phyloP scores from a whole-genome alignment of 1,139 yeast species.

The Hansenula sp. region DNA sequence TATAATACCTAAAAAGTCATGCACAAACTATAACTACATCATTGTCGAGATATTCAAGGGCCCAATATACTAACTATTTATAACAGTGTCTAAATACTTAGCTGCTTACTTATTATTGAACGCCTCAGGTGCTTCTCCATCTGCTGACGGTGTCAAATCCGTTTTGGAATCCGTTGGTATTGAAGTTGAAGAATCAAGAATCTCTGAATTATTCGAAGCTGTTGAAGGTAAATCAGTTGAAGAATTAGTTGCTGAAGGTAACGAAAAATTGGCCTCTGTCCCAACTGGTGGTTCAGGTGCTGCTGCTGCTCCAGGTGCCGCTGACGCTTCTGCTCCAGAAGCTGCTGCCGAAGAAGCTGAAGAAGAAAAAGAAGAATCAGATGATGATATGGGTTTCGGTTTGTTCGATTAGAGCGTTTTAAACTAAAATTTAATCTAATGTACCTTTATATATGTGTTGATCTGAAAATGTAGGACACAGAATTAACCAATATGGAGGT shows the following conservation, averaged over 20 bases:
- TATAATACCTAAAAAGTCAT: too few relatives aligned
- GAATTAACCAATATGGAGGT: too few relatives aligned
- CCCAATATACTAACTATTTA: conserved; percentile 16
- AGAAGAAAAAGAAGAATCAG: conserved; percentile 57
- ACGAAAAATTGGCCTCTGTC: conserved; percentile 76
- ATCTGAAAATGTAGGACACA: too few relatives aligned
- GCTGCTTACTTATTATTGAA: conserved; percentile 88
- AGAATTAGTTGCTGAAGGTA: conserved; percentile 78
- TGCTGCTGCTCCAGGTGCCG: conserved; percentile 51
- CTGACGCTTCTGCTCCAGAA: conserved; percentile 47
- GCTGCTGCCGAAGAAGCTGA: conserved; percentile 59
- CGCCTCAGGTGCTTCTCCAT: conserved; percentile 80
- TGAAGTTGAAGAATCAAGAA: conserved; percentile 74
- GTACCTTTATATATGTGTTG: conserved; percentile 4
- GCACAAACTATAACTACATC: too few relatives aligned
- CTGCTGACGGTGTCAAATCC: conserved; percentile 67
- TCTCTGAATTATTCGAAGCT: conserved; percentile 61
- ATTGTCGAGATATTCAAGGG: too few relatives aligned
- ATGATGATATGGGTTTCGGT: conserved; percentile 88
- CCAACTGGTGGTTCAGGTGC: conserved; percentile 85
- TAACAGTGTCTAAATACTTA: conserved; percentile 56
- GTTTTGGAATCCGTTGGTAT: conserved; percentile 75
- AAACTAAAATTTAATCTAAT: conserved; percentile 3
- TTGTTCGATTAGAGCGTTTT: conserved; percentile 63
- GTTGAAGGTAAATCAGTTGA: conserved; percentile 75